These are phyloP conservation scores for Phaeosphaeria sp. DNA, from an alignment of 2,329 filamentous ascomycete species.

Conservation along the genomic window DNA sequence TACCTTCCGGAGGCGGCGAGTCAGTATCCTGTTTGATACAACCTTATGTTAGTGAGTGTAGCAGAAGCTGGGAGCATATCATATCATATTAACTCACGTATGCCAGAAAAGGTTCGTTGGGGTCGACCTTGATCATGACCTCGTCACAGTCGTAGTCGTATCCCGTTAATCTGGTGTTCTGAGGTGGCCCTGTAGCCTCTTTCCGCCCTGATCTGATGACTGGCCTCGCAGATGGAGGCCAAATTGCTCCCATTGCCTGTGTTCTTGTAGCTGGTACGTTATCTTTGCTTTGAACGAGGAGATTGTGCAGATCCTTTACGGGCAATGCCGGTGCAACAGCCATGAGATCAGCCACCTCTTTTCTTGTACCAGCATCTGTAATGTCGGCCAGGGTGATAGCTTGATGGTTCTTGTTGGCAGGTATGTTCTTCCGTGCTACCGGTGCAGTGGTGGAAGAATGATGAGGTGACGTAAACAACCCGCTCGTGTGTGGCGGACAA, in stretches of 20 bases:
- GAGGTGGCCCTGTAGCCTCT: not conserved
- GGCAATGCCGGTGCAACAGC: constrained; percentile 22
- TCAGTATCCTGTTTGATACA: not conserved
- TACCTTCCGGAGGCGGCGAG: not conserved
- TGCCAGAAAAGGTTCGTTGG: constrained; percentile 15
- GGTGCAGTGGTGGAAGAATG: not conserved
- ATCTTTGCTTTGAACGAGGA: constrained; percentile 20
- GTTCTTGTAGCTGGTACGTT: constrained; percentile 7
- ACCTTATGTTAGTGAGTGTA: not conserved
- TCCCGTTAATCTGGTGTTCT: not conserved
- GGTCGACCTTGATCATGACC: constrained; percentile 23
- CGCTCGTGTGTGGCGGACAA: not conserved
- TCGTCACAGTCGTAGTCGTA: constrained; percentile 6
- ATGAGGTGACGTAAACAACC: not conserved
- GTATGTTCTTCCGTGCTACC: not conserved
- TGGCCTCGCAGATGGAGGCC: not conserved
- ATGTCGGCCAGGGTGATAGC: constrained; percentile 21
- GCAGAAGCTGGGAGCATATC: not conserved
- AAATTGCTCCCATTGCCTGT: constrained; percentile 6
- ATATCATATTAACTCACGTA: constrained; percentile 10
- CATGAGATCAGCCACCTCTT: constrained; percentile 25
- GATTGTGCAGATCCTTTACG: constrained; percentile 19
- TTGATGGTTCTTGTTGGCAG: not conserved
- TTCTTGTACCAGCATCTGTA: constrained; percentile 12
- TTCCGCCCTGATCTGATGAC: not conserved